Base-by-base conservation (phyloP, 2,329 filamentous ascomycete species). In the Colletotrichum cordylinicola region DNA sequence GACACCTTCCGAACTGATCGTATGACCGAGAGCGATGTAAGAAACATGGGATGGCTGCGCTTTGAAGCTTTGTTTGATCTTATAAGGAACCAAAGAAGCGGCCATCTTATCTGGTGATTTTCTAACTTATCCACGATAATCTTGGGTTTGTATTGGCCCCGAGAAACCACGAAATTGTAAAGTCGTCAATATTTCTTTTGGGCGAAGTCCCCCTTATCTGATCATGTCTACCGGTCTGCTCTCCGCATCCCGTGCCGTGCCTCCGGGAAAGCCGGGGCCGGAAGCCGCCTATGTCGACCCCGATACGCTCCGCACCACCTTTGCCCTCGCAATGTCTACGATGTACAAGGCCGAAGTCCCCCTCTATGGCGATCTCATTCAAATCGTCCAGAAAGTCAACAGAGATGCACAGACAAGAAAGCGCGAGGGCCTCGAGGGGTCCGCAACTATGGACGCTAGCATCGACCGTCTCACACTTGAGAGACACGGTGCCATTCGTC, bases 401-500 rank as follows among this genome's bases (percentile, higher is more conserved):
- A 56, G 62, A 66, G 48, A 78, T 15, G 64, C 68, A 21, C 29
- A 77, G 1, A 48, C 52, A 9, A 37, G 18, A 33, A 68, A 37
- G n/a, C 10, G 27, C 9, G 33, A 58, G 6, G 56, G 64, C n/a
- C 31, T 67, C 24, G 61, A 65, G 4, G 35, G 21, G 10, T 60
- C 66, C 9, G 61, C 37, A 24, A 48, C 33, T 8, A 69, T 73
- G 52, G 60, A 70, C 4, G 66, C 61, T 12, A 48, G 56, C n/a
- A 10, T 62, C 15, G 71, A 66, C 8, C 55, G 75, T 8, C 55
- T 75, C 7, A 48, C 35, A 6, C 52, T 83, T 1, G 82, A 83
- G 37, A 75, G 84, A 29, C 88, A 90, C 62, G 88, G 88, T 3
- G 88, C 88, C 4, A 88, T 90, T 52, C 83, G 88, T 0, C 83